These are phyloP conservation scores for Trichosanthes truncata DNA, from an alignment of 306 rosid genomes.

Conservation along the genomic window DNA sequence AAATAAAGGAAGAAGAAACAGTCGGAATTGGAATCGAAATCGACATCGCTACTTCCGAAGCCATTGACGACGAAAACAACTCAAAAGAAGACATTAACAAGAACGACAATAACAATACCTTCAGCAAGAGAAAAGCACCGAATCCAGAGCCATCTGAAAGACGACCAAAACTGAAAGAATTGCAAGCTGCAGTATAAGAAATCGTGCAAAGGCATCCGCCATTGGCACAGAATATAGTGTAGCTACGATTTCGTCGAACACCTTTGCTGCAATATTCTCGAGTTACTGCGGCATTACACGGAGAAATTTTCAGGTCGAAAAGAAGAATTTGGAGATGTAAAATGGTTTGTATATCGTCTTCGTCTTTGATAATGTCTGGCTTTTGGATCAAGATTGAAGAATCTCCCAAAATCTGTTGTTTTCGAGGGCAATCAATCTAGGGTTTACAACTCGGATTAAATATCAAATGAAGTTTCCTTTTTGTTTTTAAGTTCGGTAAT, in stretches of 20 bases:
- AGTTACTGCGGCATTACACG: background rate
- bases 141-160: background rate
- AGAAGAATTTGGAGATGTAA: background rate
- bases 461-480: background rate
- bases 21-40: conserved; percentile 4
- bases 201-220: background rate
- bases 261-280: background rate
- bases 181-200: background rate
- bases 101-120: background rate
- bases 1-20: conserved; percentile 11
- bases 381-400: background rate
- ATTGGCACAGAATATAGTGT: background rate
- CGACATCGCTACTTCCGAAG: conserved; percentile 11
- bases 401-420: background rate
- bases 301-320: background rate
- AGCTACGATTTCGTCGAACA: background rate
- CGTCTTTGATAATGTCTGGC: background rate
- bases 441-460: background rate
- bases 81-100: background rate
- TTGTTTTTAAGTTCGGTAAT: background rate
- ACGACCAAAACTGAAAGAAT: conserved; percentile 2
- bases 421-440: background rate
- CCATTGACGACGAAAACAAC: conserved; percentile 8
- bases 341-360: background rate
- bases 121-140: conserved; percentile 1